phyloP scores from a whole-genome alignment of 768 basidiomycete genomes.

The Tylopilus subfusipes region DNA sequence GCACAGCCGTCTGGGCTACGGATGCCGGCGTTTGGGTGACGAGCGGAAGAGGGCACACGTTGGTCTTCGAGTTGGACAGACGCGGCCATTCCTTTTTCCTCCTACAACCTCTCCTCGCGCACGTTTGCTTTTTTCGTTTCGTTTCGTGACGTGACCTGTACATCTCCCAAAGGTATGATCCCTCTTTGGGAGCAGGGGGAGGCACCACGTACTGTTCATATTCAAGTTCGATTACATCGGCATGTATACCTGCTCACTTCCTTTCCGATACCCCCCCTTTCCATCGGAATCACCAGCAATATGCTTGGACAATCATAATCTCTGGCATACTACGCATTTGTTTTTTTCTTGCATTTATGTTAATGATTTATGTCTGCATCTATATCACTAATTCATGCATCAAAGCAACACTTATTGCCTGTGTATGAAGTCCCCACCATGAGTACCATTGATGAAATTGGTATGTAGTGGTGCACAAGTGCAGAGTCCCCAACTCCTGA shows the following conservation, averaged over 20 bases:
- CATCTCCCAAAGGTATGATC: neutral
- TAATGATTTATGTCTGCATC: neutral
- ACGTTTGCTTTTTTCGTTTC: neutral
- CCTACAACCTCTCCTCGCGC: neutral
- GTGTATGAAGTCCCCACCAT: too few species aligned
- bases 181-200: too few species aligned
- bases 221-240: neutral
- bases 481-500: too few species aligned
- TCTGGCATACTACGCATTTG: too few species aligned
- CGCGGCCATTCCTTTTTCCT: too few species aligned
- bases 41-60: neutral
- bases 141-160: neutral
- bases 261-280: neutral
- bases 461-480: too few species aligned
- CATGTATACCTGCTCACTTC: neutral
- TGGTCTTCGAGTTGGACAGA: neutral
- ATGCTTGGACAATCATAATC: neutral
- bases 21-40: slow-evolving; percentile 26
- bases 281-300: neutral
- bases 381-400: too few species aligned
- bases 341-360: neutral
- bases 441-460: too few species aligned
- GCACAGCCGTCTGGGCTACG: slow-evolving; percentile 28
- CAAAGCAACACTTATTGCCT: too few species aligned
- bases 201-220: neutral